Evolutionary conservation across 2,329 filamentous ascomycete species (phyloP), one percentile per base, ranked within the genome.

Genomic region (Trichoderma koningii): DNA sequence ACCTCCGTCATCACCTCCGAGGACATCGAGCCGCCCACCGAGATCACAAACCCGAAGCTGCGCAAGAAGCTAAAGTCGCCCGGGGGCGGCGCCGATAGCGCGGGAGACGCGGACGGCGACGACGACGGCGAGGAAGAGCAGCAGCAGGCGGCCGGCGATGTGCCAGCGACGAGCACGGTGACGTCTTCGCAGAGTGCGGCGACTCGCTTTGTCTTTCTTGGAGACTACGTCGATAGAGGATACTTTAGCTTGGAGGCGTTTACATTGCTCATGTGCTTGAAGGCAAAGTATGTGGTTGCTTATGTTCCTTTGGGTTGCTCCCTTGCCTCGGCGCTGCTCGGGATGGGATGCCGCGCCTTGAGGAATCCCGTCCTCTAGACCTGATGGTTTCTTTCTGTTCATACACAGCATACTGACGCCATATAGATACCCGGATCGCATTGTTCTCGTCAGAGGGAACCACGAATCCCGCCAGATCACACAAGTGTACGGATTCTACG

Each of bases 191-290:
- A 83, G 70, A 82, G 81, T 63, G 83, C 80, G 14, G 82, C 85
- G 60, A 86, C 80, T 38, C 81, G 83, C 61, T 87, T 86, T 70
- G 81, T 87, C 65, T 87, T 87, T 68, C 75, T 85, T 81, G 93
- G 94, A 53, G 94, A 99, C 78, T 99, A 97, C 78, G 94, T 99
- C 70, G 95, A 99, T 76, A 90, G 95, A 72, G 95, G 95, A 59
- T 93, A 99, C 71, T 99, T 99, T 79, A 97, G 92, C 77, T 88
- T 99, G 68, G 95, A 99, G 80, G 99, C 95, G 0, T 99, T 99
- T 74, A 97, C 94, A 47, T 85, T 99, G 55, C 88, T 99, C 67
- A 93, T 99, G 81, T 99, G 95, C 79, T 83, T 99, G 68, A 99
- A 99, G 73, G 85, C 85, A 68, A 87, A 87, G 84, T 86, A 71